These are phyloP conservation scores for Adansonia gregorii DNA, from an alignment of 441 rosid species.

Conservation along the genomic window DNA sequence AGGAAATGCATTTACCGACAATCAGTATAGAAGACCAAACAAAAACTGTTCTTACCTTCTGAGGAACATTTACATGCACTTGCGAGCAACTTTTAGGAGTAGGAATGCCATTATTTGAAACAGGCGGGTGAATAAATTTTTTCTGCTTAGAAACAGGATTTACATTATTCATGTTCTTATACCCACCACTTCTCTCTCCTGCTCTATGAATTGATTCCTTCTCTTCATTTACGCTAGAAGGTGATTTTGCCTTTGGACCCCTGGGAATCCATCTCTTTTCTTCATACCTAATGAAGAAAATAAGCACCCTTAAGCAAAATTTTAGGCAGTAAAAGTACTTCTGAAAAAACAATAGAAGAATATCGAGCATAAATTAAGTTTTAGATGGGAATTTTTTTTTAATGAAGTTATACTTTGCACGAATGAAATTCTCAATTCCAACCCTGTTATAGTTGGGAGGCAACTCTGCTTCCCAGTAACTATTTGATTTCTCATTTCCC, in stretches of 20 bases:
- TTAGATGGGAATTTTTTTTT: slow-evolving; percentile 21
- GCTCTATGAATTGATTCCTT: slow-evolving; percentile 33
- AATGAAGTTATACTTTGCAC: slow-evolving; percentile 62
- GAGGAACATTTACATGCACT: slow-evolving; percentile 32
- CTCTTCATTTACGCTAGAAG: slow-evolving; percentile 37
- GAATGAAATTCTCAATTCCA: slow-evolving; percentile 77
- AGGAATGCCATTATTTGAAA: slow-evolving; percentile 26
- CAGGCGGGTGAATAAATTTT: slow-evolving; percentile 28
- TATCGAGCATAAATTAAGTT: slow-evolving; percentile 29
- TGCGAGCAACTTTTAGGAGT: slow-evolving; percentile 32
- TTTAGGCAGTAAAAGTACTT: slow-evolving; percentile 19
- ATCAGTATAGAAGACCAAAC: background rate
- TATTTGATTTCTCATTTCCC: slow-evolving; percentile 77
- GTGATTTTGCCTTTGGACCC: slow-evolving; percentile 40
- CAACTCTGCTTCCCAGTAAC: slow-evolving; percentile 85
- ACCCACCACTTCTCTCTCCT: slow-evolving; percentile 26
- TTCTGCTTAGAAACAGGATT: slow-evolving; percentile 33
- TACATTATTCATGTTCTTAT: slow-evolving; percentile 30
- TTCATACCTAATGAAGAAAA: slow-evolving; percentile 45
- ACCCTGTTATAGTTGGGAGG: slow-evolving; percentile 72
- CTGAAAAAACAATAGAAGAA: slow-evolving; percentile 19
- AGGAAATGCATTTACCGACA: background rate
- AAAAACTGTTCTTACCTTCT: slow-evolving; percentile 39
- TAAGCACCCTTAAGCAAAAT: slow-evolving; percentile 9
- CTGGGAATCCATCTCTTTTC: slow-evolving; percentile 68